phyloP scores from a whole-genome alignment of 164 flowering plant genomes.

The Magnolia kwangsiensis region DNA sequence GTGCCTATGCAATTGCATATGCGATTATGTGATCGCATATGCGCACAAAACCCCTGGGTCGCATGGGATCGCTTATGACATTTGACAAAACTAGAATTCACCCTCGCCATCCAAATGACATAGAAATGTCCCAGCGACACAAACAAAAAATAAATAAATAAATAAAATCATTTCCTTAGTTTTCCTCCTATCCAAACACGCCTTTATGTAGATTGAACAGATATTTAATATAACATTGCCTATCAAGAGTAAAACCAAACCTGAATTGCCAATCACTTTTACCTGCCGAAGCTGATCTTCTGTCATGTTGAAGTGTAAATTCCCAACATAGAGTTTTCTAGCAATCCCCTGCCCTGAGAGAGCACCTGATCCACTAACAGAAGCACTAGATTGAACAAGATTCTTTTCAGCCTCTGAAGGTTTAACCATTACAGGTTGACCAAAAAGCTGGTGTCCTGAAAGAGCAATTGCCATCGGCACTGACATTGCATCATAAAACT shows the following conservation, averaged over 20 bases:
- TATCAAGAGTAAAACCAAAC: neutral
- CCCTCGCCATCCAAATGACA: no score
- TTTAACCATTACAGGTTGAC: constrained; percentile 93
- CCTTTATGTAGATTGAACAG: neutral
- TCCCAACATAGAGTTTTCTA: constrained; percentile 88
- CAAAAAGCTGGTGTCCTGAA: constrained; percentile 83
- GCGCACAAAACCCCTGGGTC: neutral
- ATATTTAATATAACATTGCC: neutral
- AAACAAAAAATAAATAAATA: neutral
- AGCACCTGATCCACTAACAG: constrained; percentile 46
- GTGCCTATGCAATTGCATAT: no score
- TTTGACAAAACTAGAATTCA: no score
- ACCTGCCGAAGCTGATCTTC: constrained; percentile 86
- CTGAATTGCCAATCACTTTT: neutral
- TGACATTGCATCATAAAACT: constrained; percentile 88
- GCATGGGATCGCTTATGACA: no score
- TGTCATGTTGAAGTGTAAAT: constrained; percentile 90
- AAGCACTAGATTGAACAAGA: constrained; percentile 80
- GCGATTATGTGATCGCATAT: no score
- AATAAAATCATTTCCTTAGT: neutral
- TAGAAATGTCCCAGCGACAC: neutral
- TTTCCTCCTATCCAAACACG: neutral
- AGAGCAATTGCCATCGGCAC: constrained; percentile 97
- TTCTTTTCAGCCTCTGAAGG: constrained; percentile 94
- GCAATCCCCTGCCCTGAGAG: constrained; percentile 52